Base-by-base conservation (phyloP, 2,329 filamentous ascomycete species). In the Aspergillus sergii region DNA sequence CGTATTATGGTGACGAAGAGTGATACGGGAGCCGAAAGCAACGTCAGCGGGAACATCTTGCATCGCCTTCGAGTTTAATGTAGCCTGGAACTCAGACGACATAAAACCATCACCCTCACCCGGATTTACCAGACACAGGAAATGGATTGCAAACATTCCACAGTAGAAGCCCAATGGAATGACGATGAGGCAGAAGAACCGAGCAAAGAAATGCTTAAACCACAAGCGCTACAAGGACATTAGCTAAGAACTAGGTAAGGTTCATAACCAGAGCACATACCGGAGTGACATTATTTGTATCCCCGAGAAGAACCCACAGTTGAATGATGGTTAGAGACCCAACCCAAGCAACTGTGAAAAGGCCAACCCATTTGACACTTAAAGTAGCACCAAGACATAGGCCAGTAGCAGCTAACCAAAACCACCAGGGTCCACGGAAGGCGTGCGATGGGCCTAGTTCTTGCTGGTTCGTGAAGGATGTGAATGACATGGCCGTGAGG, bases 291-390 rank as follows among this genome's bases (percentile, higher is more conserved):
- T 89, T 94, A 80, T 89, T 93, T 68, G 87, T 87, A 78, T 99
- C 95, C 67, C 94, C 95, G 46, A 97, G 90, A 61, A 99, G 83
- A 69, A 97, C 89, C 95, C 95, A 99, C 63, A 99, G 87, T 82
- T 99, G 95, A 53, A 99, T 78, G 51, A 94, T 79, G 43, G 95
- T 99, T 80, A 99, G 86, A 79, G 86, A 88, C 66, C 95, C 95
- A 69, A 99, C 93, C 95, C 95, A 99, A 56, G 94, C 95, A 78
- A 97, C 97, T 67, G 95, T 99, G 84, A 99, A 98, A 58, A 99
- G 85, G 57, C 95, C 95, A 74, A 99, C 95, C 95, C 95, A 99
- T 83, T 99, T 99, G 74, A 98, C 94, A 81, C 94, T 98, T 66
- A 90, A 88, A 9, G 95, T 98, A 57, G 94, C 90, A 66, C 95